These are phyloP conservation scores for Citrus mangshanensis DNA, from an alignment of 345 rosid species.

Conservation along the genomic window DNA sequence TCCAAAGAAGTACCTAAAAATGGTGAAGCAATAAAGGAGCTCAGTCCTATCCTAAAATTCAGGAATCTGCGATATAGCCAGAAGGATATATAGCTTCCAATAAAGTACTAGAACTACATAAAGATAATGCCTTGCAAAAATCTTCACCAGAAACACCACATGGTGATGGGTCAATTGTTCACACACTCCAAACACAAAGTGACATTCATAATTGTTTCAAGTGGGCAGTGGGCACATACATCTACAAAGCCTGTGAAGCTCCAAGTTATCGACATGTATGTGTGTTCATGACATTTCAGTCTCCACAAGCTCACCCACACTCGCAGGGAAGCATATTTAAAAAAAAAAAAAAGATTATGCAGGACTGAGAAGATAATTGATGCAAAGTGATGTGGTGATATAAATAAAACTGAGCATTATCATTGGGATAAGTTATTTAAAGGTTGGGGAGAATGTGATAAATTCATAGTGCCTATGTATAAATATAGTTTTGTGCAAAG, in stretches of 20 bases:
- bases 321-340: background rate
- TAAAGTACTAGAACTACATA: background rate
- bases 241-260: background rate
- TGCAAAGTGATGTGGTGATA: constrained; percentile 4
- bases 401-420: constrained; percentile 26
- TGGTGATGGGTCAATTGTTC: constrained; percentile 28
- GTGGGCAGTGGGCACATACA: constrained; percentile 18
- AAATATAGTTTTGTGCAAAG: background rate
- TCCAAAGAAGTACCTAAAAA: background rate
- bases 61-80: constrained; percentile 16
- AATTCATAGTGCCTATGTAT: background rate
- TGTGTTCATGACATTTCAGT: background rate
- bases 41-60: background rate
- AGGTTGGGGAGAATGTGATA: constrained; percentile 13
- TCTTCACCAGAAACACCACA: constrained; percentile 13
- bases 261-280: background rate
- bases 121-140: constrained; percentile 16
- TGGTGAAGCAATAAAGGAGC: background rate
- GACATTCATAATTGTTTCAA: constrained; percentile 18
- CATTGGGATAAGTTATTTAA: constrained; percentile 28
- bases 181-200: constrained; percentile 25
- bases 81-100: background rate
- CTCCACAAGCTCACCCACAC: background rate
- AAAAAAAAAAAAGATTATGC: background rate
- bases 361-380: constrained; percentile 26